Evolutionary conservation across 1,284 basidiomycete species (phyloP), one percentile per base, ranked within the genome.

Genomic region (Ganoderma sinense): DNA sequence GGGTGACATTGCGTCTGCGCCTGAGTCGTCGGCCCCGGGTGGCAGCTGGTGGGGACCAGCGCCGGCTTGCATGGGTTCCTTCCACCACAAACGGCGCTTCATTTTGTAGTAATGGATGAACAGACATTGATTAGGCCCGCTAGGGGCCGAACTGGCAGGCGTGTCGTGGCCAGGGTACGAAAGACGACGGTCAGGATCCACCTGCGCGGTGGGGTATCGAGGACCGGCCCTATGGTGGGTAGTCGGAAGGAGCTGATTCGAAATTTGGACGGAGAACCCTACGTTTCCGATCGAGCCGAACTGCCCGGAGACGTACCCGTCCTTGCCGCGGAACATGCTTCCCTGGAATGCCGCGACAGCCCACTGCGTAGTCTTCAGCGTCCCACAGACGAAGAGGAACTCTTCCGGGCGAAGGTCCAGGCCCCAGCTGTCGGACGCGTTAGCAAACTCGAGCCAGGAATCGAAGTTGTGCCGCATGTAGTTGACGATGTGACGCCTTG

Each of bases 21-120:
- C 51, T 0, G 45, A 4, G 23, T 65, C 41, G 7, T 60, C 55
- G 31, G 63, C 43, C 43, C 66, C 23, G 7, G 55, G 62, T 4
- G 69, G 65, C 8, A 69, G 68, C 26, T 73, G 61, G 26, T 71
- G 67, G 4, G 74, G 73, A 26, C 73, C 75, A 2, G 75, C 74
- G 0, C 65, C 71, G 10, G 76, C 75, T 20, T 70, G 56, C 7
- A 75, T 68, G 11, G 69, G 70, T 31, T 31, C 55, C 6, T 62
- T 62, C 14, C 70, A 59, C 67, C 66, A 69, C 8, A 53, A 64
- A 6, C 72, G 60, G 4, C 63, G 64, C 64, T 75, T 77, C 69
- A 75, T 66, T 65, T 74, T 75, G 58, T 73, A 76, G 51, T 77
- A 77, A 26, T 74, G 71, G 45, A 77, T 43, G 68, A 77, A 77